Evolutionary conservation across 208 protist species (phyloP).

Genomic region (Leishmania braziliensis): DNA sequence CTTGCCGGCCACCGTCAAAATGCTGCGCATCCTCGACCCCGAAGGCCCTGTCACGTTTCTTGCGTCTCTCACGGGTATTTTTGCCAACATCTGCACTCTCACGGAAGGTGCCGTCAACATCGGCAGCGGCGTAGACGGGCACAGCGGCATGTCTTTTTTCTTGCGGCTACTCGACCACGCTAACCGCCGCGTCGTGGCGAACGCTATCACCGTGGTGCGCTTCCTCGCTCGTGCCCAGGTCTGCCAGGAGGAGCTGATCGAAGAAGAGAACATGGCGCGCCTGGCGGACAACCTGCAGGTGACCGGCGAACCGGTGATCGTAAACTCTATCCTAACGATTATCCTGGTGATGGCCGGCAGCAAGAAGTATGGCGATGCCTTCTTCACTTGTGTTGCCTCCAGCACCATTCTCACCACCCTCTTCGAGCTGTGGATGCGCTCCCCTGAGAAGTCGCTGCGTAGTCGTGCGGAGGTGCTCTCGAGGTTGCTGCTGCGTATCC

Average conservation of each 20-base stretch:
- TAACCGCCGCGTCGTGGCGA: slow-evolving; percentile 71
- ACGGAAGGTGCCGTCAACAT: slow-evolving; percentile 58
- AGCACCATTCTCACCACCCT: slow-evolving; percentile 58
- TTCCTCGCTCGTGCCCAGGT: slow-evolving; percentile 68
- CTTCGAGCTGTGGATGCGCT: slow-evolving; percentile 80
- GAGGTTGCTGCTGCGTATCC: slow-evolving; percentile 58
- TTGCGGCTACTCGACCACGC: slow-evolving; percentile 73
- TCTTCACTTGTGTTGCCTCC: slow-evolving; percentile 56
- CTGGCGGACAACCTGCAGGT: slow-evolving; percentile 61
- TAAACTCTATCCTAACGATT: slow-evolving; percentile 72
- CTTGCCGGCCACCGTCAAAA: slow-evolving; percentile 82
- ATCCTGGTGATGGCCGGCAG: slow-evolving; percentile 76
- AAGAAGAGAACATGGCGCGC: slow-evolving; percentile 56
- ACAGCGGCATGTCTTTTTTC: slow-evolving; percentile 83
- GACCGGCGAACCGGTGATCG: slow-evolving; percentile 46
- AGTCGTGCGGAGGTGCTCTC: slow-evolving; percentile 72
- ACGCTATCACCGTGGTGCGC: slow-evolving; percentile 60
- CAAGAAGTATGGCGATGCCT: slow-evolving; percentile 46
- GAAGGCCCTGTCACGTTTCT: slow-evolving; percentile 76
- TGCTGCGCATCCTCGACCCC: slow-evolving; percentile 87
- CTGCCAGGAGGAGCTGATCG: slow-evolving; percentile 62
- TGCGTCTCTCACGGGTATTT: slow-evolving; percentile 76
- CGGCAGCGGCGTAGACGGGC: slow-evolving; percentile 66
- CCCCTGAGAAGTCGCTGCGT: slow-evolving; percentile 60
- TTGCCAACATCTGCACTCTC: slow-evolving; percentile 81